These are phyloP conservation scores for Verticillium dahliae DNA, from an alignment of 2,329 filamentous ascomycete genomes.

Conservation along the genomic window DNA sequence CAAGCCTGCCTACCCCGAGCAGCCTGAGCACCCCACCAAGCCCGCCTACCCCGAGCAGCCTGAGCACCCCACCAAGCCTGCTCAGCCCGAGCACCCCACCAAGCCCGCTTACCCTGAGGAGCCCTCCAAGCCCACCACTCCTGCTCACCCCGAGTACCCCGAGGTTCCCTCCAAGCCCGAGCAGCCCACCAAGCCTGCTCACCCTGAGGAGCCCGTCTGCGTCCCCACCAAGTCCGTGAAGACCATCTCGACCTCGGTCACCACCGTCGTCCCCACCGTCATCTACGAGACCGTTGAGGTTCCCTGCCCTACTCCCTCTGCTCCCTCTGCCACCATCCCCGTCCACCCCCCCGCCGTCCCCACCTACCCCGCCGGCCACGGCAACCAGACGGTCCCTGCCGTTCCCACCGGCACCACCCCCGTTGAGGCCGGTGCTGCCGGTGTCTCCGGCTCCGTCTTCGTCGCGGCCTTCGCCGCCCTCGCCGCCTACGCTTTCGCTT, in stretches of 20 bases:
- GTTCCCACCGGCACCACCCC: conserved; percentile 21
- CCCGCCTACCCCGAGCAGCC: background rate
- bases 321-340: conserved; percentile 16
- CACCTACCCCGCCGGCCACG: background rate
- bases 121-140: conserved; percentile 5
- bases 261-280: conserved; percentile 48
- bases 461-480: conserved; percentile 50
- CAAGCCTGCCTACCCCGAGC: background rate
- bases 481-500: conserved; percentile 47
- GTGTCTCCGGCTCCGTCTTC: conserved; percentile 45
- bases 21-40: conserved; percentile 9
- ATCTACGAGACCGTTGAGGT: conserved; percentile 38
- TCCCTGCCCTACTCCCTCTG: conserved; percentile 30
- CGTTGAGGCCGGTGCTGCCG: conserved; percentile 45
- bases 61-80: conserved; percentile 1
- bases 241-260: conserved; percentile 49
- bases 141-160: conserved; percentile 9
- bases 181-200: conserved; percentile 7
- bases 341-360: conserved; percentile 11
- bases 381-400: conserved; percentile 13
- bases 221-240: conserved; percentile 33
- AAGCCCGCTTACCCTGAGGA: conserved; percentile 7
- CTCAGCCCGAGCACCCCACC: too few species aligned
- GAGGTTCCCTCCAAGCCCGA: conserved; percentile 6
- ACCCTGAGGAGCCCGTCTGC: conserved; percentile 16